These are phyloP conservation scores for Zygosaccharomyces lentus DNA, from an alignment of 805 yeast species.

Conservation along the genomic window DNA sequence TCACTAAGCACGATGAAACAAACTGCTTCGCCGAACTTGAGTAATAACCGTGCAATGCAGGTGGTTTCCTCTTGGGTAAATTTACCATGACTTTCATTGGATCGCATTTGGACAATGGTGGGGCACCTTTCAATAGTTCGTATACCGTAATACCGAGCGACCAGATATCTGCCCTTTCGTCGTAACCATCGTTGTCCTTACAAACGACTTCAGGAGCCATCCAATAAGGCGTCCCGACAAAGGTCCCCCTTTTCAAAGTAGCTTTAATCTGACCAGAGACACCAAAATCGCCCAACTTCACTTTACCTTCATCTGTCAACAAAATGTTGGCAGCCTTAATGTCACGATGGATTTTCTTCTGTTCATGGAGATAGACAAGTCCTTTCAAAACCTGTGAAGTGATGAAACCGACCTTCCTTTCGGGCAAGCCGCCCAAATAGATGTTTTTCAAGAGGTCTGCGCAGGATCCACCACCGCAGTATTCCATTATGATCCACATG, in stretches of 20 bases:
- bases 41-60: slow-evolving; percentile 31
- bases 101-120: slow-evolving; percentile 69
- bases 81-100: slow-evolving; percentile 69
- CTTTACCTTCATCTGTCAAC: slow-evolving; percentile 60
- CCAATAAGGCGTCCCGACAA: slow-evolving; percentile 97
- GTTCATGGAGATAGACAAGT: slow-evolving; percentile 67
- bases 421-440: slow-evolving; percentile 32
- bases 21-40: slow-evolving; percentile 45
- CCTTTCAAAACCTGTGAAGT: slow-evolving; percentile 64
- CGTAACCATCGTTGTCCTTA: slow-evolving; percentile 51
- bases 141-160: slow-evolving; percentile 89
- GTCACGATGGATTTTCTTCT: slow-evolving; percentile 81
- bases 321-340: slow-evolving; percentile 86
- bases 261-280: slow-evolving; percentile 81
- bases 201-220: slow-evolving; percentile 97
- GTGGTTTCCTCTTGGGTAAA: slow-evolving; percentile 38
- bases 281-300: slow-evolving; percentile 90
- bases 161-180: slow-evolving; percentile 92
- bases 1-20: slow-evolving; percentile 59
- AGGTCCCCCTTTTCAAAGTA: slow-evolving; percentile 60
- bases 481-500: slow-evolving; percentile 92
- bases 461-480: slow-evolving; percentile 93
- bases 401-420: slow-evolving; percentile 54
- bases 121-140: slow-evolving; percentile 76
- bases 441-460: slow-evolving; percentile 58